Evolutionary conservation across 129 eudicot species (phyloP), one percentile per base, ranked within the genome.

Genomic region (Daucus carota): DNA sequence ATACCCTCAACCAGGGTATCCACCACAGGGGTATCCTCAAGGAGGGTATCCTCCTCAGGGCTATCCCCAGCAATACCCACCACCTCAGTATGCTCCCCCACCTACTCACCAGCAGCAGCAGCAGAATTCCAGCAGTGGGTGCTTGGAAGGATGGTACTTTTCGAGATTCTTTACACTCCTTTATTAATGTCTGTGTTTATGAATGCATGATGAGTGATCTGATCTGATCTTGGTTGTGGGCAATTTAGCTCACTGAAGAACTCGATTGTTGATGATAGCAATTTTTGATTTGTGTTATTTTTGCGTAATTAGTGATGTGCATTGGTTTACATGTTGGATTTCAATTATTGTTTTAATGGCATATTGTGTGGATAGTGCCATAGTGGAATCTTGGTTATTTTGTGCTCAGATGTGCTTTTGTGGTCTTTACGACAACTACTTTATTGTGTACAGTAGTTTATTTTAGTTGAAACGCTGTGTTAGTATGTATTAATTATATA

Each of bases 121-220:
- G 8, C 86, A 85, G 22, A 73, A 75, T 31, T 50, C 73, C 20
- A 45, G 79, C 48, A 28, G 36, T 62, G 82, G 90, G 43, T 88
- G 83, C 83, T 46, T 84, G 84, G 85, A 88, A 85, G 96, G 98
- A 76, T 90, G 96, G 98, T 90, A 85, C 13, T 17, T 18, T 11
- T 62, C 26, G 24, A 50, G 13, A 7, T 22, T 54, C 0, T 54
- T n/a, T 20, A 22, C 29, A 33, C 3, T 66, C 20, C 33, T 38
- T 7, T 75, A 22, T 65, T 29, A 67, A 17, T 33, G 10, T 76
- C 5, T 65, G 32, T 12, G 5, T 31, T 6, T 5, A n/a, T 70
- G 20, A 6, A 41, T 72, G 74, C 14, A 2, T 70, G 31, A 1
- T 6, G n/a, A 36, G 17, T 34, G 12, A 17, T 8, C 38, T 10